Conservation (phyloP, 805 yeast genomes). For the Kuraishia ogatae region DNA sequence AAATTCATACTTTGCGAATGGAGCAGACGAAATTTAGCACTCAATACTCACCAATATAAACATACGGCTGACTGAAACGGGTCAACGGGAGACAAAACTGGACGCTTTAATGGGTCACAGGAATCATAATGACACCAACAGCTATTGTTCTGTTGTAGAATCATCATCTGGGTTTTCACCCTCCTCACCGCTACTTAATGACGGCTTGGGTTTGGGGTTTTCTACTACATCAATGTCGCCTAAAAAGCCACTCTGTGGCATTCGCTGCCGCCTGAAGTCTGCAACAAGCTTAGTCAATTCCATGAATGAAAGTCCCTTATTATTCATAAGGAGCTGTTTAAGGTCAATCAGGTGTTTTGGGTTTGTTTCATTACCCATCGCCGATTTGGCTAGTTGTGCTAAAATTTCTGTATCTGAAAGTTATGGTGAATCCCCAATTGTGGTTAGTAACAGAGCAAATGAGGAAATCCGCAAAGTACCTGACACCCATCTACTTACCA, state of each 20-base stretch:
- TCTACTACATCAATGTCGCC: neutral
- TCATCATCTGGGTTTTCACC: too few relatives aligned
- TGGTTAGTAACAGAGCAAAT: neutral
- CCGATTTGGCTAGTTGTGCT: slow-evolving; percentile 2
- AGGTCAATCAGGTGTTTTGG: neutral
- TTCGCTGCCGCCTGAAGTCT: neutral
- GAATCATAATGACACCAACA: too few relatives aligned
- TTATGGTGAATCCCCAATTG: neutral
- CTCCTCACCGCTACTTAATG: neutral
- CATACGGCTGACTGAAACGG: neutral
- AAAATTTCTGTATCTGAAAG: slow-evolving; percentile 2
- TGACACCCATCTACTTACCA: slow-evolving; percentile 1
- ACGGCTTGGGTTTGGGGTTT: neutral
- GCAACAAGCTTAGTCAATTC: neutral
- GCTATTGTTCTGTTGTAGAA: too few relatives aligned
- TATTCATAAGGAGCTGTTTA: neutral
- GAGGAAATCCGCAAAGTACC: neutral
- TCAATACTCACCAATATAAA: neutral
- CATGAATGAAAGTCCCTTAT: neutral
- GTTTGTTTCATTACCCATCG: neutral
- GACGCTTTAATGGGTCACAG: too few relatives aligned
- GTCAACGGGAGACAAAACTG: too few relatives aligned
- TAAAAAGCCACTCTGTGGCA: neutral
- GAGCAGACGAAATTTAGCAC: too few relatives aligned
- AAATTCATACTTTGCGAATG: too few relatives aligned